These are phyloP conservation scores for Didymella glomerata DNA, from an alignment of 2,329 filamentous ascomycete species.

Conservation along the genomic window DNA sequence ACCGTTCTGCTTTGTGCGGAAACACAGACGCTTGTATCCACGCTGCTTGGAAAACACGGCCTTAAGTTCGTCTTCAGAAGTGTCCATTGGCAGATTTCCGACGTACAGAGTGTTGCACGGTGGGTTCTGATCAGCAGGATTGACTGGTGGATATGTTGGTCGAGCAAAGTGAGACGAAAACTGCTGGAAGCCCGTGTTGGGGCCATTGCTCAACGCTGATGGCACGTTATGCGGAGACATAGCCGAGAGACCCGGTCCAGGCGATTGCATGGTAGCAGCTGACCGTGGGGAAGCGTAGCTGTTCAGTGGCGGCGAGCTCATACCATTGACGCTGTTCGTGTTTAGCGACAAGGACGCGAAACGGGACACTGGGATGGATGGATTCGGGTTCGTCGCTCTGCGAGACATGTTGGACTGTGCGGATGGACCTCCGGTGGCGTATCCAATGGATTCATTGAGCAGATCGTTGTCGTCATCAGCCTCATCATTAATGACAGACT, in stretches of 20 bases:
- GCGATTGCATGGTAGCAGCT: conserved; percentile 60
- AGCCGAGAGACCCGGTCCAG: conserved; percentile 53
- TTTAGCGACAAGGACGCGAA: conserved; percentile 77
- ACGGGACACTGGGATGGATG: conserved; percentile 73
- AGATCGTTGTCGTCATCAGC: conserved; percentile 76
- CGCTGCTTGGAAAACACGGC: conserved; percentile 90
- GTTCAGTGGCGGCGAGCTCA: conserved; percentile 64
- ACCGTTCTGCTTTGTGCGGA: conserved; percentile 92
- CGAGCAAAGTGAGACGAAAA: conserved; percentile 66
- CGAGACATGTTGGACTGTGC: conserved; percentile 63
- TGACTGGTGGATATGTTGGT: conserved; percentile 82
- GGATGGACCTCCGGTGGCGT: conserved; percentile 72
- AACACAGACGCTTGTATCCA: conserved; percentile 94
- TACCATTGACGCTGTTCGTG: conserved; percentile 60
- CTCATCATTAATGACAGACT: conserved; percentile 74
- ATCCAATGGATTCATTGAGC: conserved; percentile 75
- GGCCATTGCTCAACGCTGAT: conserved; percentile 59
- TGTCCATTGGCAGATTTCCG: conserved; percentile 92
- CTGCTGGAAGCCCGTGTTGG: conserved; percentile 63
- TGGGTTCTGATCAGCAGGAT: conserved; percentile 94
- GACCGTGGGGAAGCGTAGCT: conserved; percentile 57
- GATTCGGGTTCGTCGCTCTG: conserved; percentile 75
- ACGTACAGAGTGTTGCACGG: conserved; percentile 98
- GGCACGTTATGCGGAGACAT: conserved; percentile 66
- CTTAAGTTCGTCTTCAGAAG: conserved; percentile 94